Base-by-base conservation (phyloP, 108 stramenopile genomes). In the Pelagomonas calceolata region DNA sequence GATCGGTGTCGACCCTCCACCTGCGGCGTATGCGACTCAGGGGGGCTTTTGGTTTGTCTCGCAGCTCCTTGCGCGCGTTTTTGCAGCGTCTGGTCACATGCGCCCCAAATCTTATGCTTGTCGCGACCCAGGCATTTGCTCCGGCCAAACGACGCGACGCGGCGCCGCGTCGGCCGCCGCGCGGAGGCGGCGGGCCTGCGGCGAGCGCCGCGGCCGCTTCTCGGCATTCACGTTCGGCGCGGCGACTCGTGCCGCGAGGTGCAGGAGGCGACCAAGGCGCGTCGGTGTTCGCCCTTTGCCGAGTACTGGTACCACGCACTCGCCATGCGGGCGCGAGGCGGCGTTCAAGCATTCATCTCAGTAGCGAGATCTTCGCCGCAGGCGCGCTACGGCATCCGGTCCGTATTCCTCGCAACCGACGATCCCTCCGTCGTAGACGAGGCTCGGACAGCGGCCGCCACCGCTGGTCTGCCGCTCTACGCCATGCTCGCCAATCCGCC, bases 251-350 rank as follows among this genome's bases (percentile, higher is more conserved):
- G 51, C 51, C 51, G 51, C 51, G 21, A 17, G 51, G 26, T 26
- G 21, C 51, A 60, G 51, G 51, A 60, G 51, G 51, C 51, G 21
- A 9, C 14, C 26, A 60, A 60, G 51, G 51, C 51, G 21, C 51
- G 51, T 17, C 51, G 51, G 21, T 60, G 51, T 26, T 26, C 51
- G 51, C 21, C 21, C 51, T 26, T 60, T 3, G 51, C 3, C 51
- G 51, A 60, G 51, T 60, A 60, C 51, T 60, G 51, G 51, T 60
- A 60, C 51, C 51, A 60, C 51, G 51, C 51, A 3, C 51, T 60
- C 51, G 51, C 51, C 7, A 60, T 60, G 7, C 7, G 51, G 21
- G 51, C 51, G 51, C 3, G 39, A 43, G 12, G 39, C 39, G 39
- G 12, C 39, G 39, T 43, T 43, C 9, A 43, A 43, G 5, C 39